Evolutionary conservation across 345 rosid genomes (phyloP), one percentile per base, ranked within the genome.

Genomic region (Dovyalis caffra): DNA sequence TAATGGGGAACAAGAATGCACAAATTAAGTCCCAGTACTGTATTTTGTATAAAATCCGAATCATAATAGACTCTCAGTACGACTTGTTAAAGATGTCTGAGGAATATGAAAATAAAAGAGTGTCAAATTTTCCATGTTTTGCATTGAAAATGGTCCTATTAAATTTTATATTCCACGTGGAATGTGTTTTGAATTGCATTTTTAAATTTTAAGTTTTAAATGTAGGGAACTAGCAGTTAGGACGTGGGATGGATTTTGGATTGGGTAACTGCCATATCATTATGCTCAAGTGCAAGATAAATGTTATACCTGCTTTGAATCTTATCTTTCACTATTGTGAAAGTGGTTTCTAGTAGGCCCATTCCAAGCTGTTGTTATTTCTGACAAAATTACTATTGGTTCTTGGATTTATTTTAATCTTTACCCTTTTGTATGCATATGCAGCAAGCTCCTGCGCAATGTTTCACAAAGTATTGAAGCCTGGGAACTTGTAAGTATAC

Each of bases 401-500:
- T 16, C 10, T 8, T 8, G 56, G 28, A 35, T 49, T 18, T 63
- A 57, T 66, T 67, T 23, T 23, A 37, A 49, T n/a, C 56, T 66
- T 20, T 45, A 34, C 28, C 23, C 61, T 29, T 31, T n/a, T 8
- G 79, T 57, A 65, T 81, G 76, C 76, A 21, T 77, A 25, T 49
- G 74, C 93, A 95, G 97, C 79, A 85, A 76, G 75, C 82, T 89
- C 71, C 69, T 89, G 64, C 76, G 67, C 23, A 82, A 80, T 75
- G 69, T 83, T 72, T 68, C 92, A 66, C 72, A 70, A 49, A 76
- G 83, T 60, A 65, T 88, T 62, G 91, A 90, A 82, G 92, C 88
- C 37, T 91, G 97, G 97, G 97, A 95, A 80, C 93, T 95, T 57
- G 94, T 87, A 86, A 49, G 88, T 20, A 47, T 18, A 20, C 56